These are phyloP conservation scores for Penicillium maclennaniae DNA, from an alignment of 495 filamentous ascomycete species.

Conservation along the genomic window DNA sequence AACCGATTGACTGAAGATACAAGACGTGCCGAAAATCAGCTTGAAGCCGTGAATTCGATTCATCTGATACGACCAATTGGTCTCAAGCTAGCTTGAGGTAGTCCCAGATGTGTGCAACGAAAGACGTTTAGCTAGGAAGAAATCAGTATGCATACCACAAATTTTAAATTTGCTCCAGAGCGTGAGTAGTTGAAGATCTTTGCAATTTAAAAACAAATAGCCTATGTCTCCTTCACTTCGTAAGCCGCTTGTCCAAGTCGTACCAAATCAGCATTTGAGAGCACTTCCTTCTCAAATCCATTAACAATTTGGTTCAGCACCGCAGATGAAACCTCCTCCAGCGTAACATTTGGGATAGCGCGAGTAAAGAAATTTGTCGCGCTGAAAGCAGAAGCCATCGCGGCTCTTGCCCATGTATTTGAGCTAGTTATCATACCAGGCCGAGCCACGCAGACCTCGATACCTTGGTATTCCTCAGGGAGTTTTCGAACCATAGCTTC, in stretches of 20 bases:
- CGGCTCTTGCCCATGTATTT: slow-evolving; percentile 6
- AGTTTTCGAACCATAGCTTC: slow-evolving; percentile 40
- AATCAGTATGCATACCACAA: too few species aligned
- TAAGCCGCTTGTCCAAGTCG: slow-evolving; percentile 27
- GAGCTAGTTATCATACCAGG: slow-evolving; percentile 28
- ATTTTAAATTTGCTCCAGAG: too few species aligned
- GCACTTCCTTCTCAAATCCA: slow-evolving; percentile 45
- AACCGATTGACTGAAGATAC: too few species aligned
- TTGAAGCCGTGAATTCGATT: too few species aligned
- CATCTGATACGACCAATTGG: too few species aligned
- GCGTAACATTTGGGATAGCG: slow-evolving; percentile 29
- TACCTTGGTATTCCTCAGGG: slow-evolving; percentile 26
- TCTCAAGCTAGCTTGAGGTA: too few species aligned
- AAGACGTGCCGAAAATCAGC: too few species aligned
- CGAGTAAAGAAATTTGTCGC: slow-evolving; percentile 5
- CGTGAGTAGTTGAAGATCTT: background rate
- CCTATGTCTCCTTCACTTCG: background rate
- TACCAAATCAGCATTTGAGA: slow-evolving; percentile 43
- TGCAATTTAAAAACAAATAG: too few species aligned
- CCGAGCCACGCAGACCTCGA: slow-evolving; percentile 37
- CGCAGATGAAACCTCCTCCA: slow-evolving; percentile 39
- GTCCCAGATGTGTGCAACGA: too few species aligned
- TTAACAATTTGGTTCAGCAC: slow-evolving; percentile 41
- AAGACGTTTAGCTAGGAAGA: too few species aligned
- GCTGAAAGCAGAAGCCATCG: slow-evolving; percentile 1